Conservation (phyloP, 2,329 filamentous ascomycete species). For the Chaetomiaceae sp. region DNA sequence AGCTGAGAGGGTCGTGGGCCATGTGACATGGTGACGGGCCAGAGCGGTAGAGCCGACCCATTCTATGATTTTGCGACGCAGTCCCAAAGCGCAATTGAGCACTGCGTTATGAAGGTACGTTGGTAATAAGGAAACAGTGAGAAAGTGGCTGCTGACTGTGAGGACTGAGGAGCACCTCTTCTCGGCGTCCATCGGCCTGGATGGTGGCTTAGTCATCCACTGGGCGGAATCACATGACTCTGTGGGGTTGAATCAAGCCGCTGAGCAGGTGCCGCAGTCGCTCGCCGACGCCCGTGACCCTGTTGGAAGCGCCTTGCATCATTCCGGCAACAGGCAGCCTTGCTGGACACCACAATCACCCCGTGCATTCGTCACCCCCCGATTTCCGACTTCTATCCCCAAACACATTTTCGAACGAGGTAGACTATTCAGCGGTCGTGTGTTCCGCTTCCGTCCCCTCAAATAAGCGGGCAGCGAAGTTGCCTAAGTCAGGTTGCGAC, state of each 20-base stretch:
- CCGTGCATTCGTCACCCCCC: conserved; percentile 15
- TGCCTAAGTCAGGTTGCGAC: conserved; percentile 22
- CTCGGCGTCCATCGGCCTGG: neutral
- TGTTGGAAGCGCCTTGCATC: conserved; percentile 25
- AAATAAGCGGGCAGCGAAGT: neutral
- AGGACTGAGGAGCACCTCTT: neutral
- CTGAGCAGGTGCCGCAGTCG: conserved; percentile 8
- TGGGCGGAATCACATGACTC: conserved; percentile 19
- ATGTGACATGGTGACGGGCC: conserved; percentile 41
- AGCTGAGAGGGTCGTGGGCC: conserved; percentile 61
- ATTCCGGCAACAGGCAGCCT: conserved; percentile 24
- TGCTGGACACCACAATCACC: conserved; percentile 11
- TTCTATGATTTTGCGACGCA: too few relatives aligned
- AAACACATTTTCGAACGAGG: neutral
- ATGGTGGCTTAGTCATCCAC: conserved; percentile 7
- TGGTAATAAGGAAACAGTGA: neutral
- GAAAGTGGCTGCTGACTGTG: neutral
- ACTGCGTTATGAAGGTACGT: too few relatives aligned
- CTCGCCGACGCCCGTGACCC: conserved; percentile 7
- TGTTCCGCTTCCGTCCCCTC: neutral
- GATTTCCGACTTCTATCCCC: neutral
- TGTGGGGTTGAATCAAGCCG: neutral
- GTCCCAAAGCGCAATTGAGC: too few relatives aligned
- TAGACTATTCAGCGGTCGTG: neutral
- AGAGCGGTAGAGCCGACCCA: neutral